These are phyloP conservation scores for Pythium rhizo-oryzae DNA, from an alignment of 352 stramenopile genomes.

Conservation along the genomic window DNA sequence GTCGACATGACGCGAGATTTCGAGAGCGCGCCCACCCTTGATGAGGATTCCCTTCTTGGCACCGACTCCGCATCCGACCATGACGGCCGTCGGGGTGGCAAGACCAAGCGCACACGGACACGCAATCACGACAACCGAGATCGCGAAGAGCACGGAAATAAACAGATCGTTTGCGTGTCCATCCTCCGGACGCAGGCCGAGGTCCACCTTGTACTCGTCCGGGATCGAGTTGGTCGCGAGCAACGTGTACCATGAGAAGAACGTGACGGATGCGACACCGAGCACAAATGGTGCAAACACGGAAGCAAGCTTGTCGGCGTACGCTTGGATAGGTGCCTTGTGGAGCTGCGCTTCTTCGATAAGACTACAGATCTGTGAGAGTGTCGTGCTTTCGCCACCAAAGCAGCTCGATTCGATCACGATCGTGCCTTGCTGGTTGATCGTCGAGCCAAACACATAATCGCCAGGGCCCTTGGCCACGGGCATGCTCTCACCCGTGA, in stretches of 20 bases:
- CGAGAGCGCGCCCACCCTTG: constrained; percentile 95
- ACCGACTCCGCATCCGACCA: constrained; percentile 98
- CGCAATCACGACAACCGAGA: constrained; percentile 96
- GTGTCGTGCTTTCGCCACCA: constrained; percentile 61
- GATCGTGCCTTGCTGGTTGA: constrained; percentile 82
- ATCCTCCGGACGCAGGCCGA: constrained; percentile 50
- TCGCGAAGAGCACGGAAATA: constrained; percentile 80
- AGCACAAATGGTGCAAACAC: constrained; percentile 76
- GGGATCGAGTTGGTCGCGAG: constrained; percentile 54
- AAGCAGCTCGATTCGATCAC: constrained; percentile 88
- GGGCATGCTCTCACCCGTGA: constrained; percentile 89
- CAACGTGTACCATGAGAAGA: constrained; percentile 60
- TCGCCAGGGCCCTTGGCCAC: constrained; percentile 78
- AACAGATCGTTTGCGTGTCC: constrained; percentile 71
- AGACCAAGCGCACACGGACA: constrained; percentile 99
- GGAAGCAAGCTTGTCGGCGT: constrained; percentile 69
- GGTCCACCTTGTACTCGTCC: constrained; percentile 48
- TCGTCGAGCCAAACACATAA: constrained; percentile 86
- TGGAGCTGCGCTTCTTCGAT: constrained; percentile 88
- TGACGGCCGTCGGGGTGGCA: constrained; percentile 97
- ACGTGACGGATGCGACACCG: constrained; percentile 55
- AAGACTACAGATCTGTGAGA: constrained; percentile 81
- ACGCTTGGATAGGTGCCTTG: constrained; percentile 89
- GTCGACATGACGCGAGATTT: constrained; percentile 92
- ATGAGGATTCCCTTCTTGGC: constrained; percentile 98